Percentiles rank a stretch among this genome's conserved stretches.
phyloP scores from a whole-genome alignment of 2,329 filamentous ascomycete species.

The Fusarium caatingaense region DNA sequence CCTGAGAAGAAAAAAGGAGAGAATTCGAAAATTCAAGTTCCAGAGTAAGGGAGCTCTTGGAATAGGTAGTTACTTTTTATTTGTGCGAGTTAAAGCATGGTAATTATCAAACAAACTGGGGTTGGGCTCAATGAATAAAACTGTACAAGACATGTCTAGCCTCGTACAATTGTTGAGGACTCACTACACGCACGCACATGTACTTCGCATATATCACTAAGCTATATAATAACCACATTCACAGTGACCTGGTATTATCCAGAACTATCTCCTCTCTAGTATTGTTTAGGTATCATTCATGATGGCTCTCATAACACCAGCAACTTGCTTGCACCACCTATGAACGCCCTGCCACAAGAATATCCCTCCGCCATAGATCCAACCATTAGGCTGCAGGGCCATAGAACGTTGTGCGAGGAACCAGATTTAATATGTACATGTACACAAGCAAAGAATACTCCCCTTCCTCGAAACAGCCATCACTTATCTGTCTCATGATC shows the following conservation, averaged over 20 bases:
- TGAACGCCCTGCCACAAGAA: constrained; percentile 38
- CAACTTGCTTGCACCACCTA: constrained; percentile 25
- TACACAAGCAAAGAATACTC: constrained; percentile 28
- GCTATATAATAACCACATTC: background rate
- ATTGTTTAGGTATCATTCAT: constrained; percentile 36
- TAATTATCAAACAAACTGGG: constrained; percentile 4
- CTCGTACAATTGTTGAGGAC: background rate
- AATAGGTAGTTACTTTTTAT: constrained; percentile 17
- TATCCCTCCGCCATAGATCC: constrained; percentile 25
- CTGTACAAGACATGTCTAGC: constrained; percentile 10
- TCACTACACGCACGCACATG: background rate
- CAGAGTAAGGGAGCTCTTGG: constrained; percentile 4
- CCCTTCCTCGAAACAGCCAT: background rate
- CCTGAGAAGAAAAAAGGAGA: constrained; percentile 1
- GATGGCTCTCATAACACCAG: constrained; percentile 30
- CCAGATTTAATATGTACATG: constrained; percentile 33
- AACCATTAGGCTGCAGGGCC: constrained; percentile 22
- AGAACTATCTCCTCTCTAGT: constrained; percentile 26
- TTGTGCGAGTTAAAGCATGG: constrained; percentile 10
- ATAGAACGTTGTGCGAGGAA: constrained; percentile 11
- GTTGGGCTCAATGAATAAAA: constrained; percentile 24
- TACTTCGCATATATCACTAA: background rate
- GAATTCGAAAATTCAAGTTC: constrained; percentile 4
- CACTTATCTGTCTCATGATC: constrained; percentile 8
- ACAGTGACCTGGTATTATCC: constrained; percentile 8